phyloP scores from a whole-genome alignment of 306 rosid species.

The Lathyrus tuberosus region DNA sequence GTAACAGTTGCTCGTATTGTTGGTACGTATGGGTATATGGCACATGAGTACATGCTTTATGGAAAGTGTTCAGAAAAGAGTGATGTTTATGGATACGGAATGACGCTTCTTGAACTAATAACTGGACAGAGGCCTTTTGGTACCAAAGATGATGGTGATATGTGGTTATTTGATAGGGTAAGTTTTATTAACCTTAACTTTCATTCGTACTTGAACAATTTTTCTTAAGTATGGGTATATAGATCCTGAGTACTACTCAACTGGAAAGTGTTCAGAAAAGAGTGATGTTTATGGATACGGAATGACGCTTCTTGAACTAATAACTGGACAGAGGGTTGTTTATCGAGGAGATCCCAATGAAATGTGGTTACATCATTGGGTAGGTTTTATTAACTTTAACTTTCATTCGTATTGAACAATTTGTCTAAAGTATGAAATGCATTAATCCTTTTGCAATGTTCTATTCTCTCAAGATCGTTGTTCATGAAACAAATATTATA shows the following conservation, averaged over 20 bases:
- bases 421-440: too few species aligned
- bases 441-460: too few species aligned
- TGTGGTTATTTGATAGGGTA: too few species aligned
- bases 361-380: too few species aligned
- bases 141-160: conserved; percentile 77
- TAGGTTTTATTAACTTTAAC: too few species aligned
- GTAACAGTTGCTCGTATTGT: too few species aligned
- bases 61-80: conserved; percentile 95
- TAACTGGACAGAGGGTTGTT: too few species aligned
- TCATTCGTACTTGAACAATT: background rate
- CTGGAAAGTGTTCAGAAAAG: conserved; percentile 89
- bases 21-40: conserved; percentile 97
- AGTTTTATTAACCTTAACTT: background rate
- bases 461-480: conserved; percentile 65
- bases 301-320: conserved; percentile 88
- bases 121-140: conserved; percentile 96
- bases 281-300: conserved; percentile 97
- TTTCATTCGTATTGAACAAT: too few species aligned
- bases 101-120: conserved; percentile 93
- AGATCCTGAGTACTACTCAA: conserved; percentile 70
- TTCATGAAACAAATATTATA: conserved; percentile 46
- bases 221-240: too few species aligned
- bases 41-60: too few species aligned
- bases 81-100: conserved; percentile 95
- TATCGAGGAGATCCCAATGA: too few species aligned